These are phyloP conservation scores for Mycena latifolia DNA, from an alignment of 768 basidiomycete species.

Conservation along the genomic window DNA sequence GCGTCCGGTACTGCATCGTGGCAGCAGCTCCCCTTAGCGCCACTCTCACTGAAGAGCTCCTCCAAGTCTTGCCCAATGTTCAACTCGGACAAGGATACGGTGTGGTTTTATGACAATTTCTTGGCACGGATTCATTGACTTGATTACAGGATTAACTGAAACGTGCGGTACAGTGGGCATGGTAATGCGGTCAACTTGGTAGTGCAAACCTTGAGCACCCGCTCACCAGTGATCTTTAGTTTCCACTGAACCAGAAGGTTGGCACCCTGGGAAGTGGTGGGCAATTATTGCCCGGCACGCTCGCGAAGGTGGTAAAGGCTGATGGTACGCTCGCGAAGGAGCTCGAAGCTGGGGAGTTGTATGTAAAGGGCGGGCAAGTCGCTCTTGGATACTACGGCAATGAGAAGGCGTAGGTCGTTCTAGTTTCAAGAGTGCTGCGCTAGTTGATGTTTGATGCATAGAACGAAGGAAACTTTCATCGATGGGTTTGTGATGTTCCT, in stretches of 20 bases:
- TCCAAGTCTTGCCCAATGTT: constrained; percentile 53
- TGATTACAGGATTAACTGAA: constrained; percentile 47
- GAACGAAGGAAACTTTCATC: constrained; percentile 22
- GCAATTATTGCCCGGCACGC: constrained; percentile 28
- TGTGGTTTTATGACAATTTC: constrained; percentile 22
- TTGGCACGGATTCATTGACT: neutral
- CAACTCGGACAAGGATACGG: constrained; percentile 58
- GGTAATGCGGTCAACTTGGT: neutral
- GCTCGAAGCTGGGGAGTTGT: constrained; percentile 31
- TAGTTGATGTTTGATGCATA: constrained; percentile 40
- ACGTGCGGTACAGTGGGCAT: constrained; percentile 48
- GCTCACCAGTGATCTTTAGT: constrained; percentile 9
- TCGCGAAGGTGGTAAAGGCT: constrained; percentile 33
- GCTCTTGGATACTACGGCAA: constrained; percentile 36
- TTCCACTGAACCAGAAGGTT: constrained; percentile 42
- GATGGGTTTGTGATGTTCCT: constrained; percentile 14
- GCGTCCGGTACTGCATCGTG: constrained; percentile 48
- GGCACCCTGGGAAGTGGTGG: constrained; percentile 47
- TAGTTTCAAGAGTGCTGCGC: neutral
- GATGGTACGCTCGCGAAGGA: constrained; percentile 35
- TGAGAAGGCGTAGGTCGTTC: constrained; percentile 33
- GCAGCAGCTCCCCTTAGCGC: constrained; percentile 59
- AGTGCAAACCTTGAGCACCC: neutral
- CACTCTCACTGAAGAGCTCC: constrained; percentile 49
- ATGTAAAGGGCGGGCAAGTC: constrained; percentile 42